Conservation (phyloP, 2,329 filamentous ascomycete genomes). For the Paecilomyces variotii region DNA sequence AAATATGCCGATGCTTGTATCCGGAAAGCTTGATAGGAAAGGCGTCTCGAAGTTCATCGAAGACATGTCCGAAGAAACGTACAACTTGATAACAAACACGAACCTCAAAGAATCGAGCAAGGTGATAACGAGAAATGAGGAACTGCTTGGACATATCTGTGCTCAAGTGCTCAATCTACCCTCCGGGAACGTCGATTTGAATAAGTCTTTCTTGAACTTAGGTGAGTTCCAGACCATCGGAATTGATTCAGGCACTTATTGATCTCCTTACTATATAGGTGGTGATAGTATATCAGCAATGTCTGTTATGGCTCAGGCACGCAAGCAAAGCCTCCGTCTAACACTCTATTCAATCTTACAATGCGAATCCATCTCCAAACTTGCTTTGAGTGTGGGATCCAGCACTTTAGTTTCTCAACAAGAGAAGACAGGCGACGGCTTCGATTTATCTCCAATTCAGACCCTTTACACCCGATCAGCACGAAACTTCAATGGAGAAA, state of each 20-base stretch:
- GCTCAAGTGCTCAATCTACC: conserved; percentile 29
- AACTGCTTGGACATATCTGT: conserved; percentile 23
- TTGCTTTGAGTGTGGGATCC: conserved; percentile 17
- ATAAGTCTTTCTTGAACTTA: conserved; percentile 29
- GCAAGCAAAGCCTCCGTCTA: conserved; percentile 25
- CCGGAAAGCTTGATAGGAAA: conserved; percentile 31
- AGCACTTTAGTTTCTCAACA: conserved; percentile 4
- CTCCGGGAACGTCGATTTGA: conserved; percentile 22
- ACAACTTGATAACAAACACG: conserved; percentile 22
- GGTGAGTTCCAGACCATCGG: conserved; percentile 15
- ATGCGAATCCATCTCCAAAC: conserved; percentile 22
- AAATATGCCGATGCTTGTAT: conserved; percentile 33
- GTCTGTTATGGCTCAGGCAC: conserved; percentile 29
- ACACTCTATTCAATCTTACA: conserved; percentile 28
- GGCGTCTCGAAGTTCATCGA: conserved; percentile 39
- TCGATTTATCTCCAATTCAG: conserved; percentile 28
- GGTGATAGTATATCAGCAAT: conserved; percentile 35
- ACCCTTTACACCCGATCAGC: conserved; percentile 22
- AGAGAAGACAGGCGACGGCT: conserved; percentile 20
- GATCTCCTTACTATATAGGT: conserved; percentile 12
- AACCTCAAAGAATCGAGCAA: conserved; percentile 11
- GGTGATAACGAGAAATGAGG: conserved; percentile 11
- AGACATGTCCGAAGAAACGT: conserved; percentile 29
- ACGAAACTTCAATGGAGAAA: conserved; percentile 11
- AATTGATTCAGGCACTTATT: conserved; percentile 1